These are phyloP conservation scores for Asterophora lycoperdoides DNA, from an alignment of 768 basidiomycete genomes.

Conservation along the genomic window DNA sequence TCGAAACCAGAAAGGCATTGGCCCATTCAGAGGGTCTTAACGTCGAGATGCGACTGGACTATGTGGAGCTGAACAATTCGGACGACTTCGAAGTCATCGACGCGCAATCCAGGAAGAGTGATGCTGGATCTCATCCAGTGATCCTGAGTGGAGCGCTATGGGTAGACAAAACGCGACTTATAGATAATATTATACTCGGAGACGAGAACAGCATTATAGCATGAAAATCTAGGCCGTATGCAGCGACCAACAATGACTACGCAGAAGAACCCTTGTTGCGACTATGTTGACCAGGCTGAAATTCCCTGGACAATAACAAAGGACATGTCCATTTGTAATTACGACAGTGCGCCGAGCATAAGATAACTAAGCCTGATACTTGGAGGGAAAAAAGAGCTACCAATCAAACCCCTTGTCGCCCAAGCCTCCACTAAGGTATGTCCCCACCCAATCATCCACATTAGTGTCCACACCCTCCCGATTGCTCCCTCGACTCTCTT, in stretches of 20 bases:
- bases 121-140: conserved; percentile 34
- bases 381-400: conserved; percentile 35
- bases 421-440: conserved; percentile 48
- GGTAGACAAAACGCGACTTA: conserved; percentile 83
- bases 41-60: conserved; percentile 69
- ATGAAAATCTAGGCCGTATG: conserved; percentile 10
- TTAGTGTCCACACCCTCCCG: conserved; percentile 49
- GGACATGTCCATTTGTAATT: not conserved
- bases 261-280: too few relatives aligned
- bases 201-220: conserved; percentile 34
- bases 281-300: too few relatives aligned
- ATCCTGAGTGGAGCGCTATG: conserved; percentile 85
- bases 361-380: conserved; percentile 29
- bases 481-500: conserved; percentile 40
- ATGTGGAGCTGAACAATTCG: conserved; percentile 85
- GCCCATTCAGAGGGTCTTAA: conserved; percentile 30
- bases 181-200: conserved; percentile 87
- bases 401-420: conserved; percentile 38
- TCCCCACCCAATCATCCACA: conserved; percentile 47
- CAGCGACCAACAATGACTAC: too few relatives aligned
- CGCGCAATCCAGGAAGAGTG: conserved; percentile 21
- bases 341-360: conserved; percentile 19
- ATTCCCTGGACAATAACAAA: too few relatives aligned
- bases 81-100: conserved; percentile 65
- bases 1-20: conserved; percentile 28